Base-by-base conservation (phyloP, 2,329 filamentous ascomycete genomes). In the Arthrobotrys conoides region DNA sequence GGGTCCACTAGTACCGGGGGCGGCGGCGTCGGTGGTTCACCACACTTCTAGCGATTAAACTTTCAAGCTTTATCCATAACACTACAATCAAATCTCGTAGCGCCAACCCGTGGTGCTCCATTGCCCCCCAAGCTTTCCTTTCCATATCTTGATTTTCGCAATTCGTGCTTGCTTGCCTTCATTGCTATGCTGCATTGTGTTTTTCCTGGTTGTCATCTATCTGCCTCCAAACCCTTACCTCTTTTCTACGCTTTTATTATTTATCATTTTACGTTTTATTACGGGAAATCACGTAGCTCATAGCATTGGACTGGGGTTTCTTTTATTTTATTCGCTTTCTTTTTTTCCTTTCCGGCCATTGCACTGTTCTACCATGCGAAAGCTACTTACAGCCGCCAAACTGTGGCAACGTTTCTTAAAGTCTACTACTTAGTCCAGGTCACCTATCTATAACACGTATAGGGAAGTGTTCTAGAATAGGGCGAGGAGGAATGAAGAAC, bases 281-380 rank as follows among this genome's bases (percentile, higher is more conserved):
- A 66, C 36, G 53, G 75, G 68, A 72, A 76, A 72, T 72, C 55
- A 72, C 75, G 75, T 78, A 72, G 68, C 68, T 78, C 68, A 72
- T 72, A 78, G 75, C 75, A 78, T 78, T 69, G 75, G 75, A 78
- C 44, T 53, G 68, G 75, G 75, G 68, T 72, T 71, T 71, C 63
- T 55, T 63, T 68, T n/a, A 51, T 72, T 49, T 36, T 61, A 44
- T 61, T 36, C 10, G 30, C 66, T 51, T 24, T 22, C 8, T 64
- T 63, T 68, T 53, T 48, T 46, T 68, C 65, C 69, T 63, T 36
- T 12, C 12, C 44, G 44, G 16, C 10, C 18, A 44, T 20, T 61
- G 46, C 48, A 24, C 24, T 36, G 20, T 49, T 59, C 48, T 48
- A 22, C 53, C 27, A 49, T 48, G 30, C 57, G 44, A 73, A 53